These are phyloP conservation scores for Macrotyloma uniflorum DNA, from an alignment of 306 rosid genomes.

Conservation along the genomic window DNA sequence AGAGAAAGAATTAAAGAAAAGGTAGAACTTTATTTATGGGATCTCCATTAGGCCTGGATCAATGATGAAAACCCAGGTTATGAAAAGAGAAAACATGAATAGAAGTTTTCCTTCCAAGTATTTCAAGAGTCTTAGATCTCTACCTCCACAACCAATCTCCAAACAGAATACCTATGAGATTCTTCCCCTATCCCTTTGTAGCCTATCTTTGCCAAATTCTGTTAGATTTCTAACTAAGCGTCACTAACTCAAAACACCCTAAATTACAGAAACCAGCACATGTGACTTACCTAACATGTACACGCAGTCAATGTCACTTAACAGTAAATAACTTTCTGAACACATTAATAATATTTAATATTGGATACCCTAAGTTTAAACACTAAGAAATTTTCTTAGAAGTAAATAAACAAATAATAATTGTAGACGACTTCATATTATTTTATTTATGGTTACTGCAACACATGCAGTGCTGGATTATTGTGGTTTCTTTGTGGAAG, in stretches of 20 bases:
- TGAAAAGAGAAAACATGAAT: background rate
- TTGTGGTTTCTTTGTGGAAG: constrained; percentile 19
- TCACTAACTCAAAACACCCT: no score
- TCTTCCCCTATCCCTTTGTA: no score
- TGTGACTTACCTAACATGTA: no score
- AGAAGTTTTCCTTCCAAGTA: no score
- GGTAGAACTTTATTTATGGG: background rate
- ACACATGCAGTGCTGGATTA: constrained; percentile 6
- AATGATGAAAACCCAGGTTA: background rate
- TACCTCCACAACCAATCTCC: no score
- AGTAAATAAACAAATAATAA: background rate
- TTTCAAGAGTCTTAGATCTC: no score
- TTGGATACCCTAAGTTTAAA: background rate
- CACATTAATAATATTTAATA: background rate
- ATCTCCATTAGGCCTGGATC: background rate
- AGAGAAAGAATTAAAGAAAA: background rate
- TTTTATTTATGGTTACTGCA: constrained; percentile 2
- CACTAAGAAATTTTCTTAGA: background rate
- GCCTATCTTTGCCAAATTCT: no score
- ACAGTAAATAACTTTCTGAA: background rate
- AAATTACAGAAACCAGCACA: no score
- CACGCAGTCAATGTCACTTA: background rate
- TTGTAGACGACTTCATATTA: background rate
- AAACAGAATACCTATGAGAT: no score
- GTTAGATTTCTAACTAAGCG: no score